These are phyloP conservation scores for Aspergillus clavatus DNA, from an alignment of 2,329 filamentous ascomycete species.

Conservation along the genomic window DNA sequence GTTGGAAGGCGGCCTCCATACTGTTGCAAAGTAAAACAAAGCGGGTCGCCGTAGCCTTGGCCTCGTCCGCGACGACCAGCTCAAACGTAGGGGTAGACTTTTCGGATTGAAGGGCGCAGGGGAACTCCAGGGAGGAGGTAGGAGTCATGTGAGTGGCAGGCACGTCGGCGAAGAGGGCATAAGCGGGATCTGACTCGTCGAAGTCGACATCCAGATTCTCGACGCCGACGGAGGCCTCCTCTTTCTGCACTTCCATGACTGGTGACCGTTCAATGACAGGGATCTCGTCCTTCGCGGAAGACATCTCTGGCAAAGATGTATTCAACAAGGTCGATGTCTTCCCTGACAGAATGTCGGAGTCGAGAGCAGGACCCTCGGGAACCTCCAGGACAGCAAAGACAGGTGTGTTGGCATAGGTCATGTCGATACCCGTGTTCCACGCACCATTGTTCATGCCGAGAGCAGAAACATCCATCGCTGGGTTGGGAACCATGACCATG, in stretches of 20 bases:
- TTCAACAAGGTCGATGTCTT: slow-evolving; percentile 59
- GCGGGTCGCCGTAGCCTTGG: slow-evolving; percentile 23
- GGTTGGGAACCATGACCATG: slow-evolving; percentile 80
- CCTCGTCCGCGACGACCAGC: slow-evolving; percentile 52
- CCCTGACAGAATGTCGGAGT: slow-evolving; percentile 61
- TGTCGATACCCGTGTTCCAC: slow-evolving; percentile 45
- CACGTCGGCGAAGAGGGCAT: slow-evolving; percentile 48
- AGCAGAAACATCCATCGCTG: slow-evolving; percentile 68
- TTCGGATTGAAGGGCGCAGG: slow-evolving; percentile 48
- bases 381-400: slow-evolving; percentile 67
- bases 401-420: slow-evolving; percentile 41
- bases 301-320: slow-evolving; percentile 30
- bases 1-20: slow-evolving; percentile 41
- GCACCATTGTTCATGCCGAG: slow-evolving; percentile 52
- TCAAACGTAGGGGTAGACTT: slow-evolving; percentile 62
- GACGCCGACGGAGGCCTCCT: slow-evolving; percentile 17
- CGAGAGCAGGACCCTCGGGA: slow-evolving; percentile 60
- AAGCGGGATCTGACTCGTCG: slow-evolving; percentile 49
- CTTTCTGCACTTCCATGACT: slow-evolving; percentile 13
- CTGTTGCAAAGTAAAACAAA: slow-evolving; percentile 37
- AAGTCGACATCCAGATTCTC: slow-evolving; percentile 46
- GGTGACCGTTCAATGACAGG: slow-evolving; percentile 44
- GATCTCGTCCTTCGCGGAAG: slow-evolving; percentile 46
- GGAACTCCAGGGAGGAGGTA: slow-evolving; percentile 42
- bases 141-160: slow-evolving; percentile 34